Base-by-base conservation (phyloP, 176 grass and related monocot species). In the Pontederia paniculata region DNA sequence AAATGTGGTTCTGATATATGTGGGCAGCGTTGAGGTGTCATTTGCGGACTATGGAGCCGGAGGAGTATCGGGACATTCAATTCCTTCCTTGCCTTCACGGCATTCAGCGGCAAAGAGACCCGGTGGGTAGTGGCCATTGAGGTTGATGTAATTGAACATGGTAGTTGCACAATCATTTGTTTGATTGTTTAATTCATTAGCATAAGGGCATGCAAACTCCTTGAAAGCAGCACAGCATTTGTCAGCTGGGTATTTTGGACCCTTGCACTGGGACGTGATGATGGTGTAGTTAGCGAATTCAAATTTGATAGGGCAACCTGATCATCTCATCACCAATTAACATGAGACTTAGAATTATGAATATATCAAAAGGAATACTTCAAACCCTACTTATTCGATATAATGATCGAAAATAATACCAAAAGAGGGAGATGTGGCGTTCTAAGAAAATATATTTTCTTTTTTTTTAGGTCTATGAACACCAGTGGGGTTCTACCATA, bases 91-190 rank as follows among this genome's bases (percentile, higher is more conserved):
- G 41, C 42, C 58, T 44, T 62, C 58, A 8, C 11, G 58, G 58
- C 58, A 62, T 10, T 62, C 58, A 11, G 42, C 45, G 17, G 58
- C 1, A 21, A 62, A 62, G 17, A 62, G 25, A 2, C 58, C 58
- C 9, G 58, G 58, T 18, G 58, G 58, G 42, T 62, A 62, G 5
- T 16, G 20, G 5, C 58, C 58, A 11, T 62, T 8, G n/a, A 62
- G 42, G 42, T 46, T 62, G 58, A 62, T 62, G 58, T 62, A 62
- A 45, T 7, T 62, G 58, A 62, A 62, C 58, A 62, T 46, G 58
- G 11, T 62, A 12, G 58, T 8, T 22, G 58, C 58, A 45, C 58
- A 62, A 14, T 62, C 11, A 12, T 22, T 62, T 12, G 42, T 45
- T 43, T 45, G 0, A 62, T 62, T 43, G 21, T 62, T 62, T 19